Conservation (phyloP, 2,329 filamentous ascomycete genomes). For the Hypoxylon sp. region DNA sequence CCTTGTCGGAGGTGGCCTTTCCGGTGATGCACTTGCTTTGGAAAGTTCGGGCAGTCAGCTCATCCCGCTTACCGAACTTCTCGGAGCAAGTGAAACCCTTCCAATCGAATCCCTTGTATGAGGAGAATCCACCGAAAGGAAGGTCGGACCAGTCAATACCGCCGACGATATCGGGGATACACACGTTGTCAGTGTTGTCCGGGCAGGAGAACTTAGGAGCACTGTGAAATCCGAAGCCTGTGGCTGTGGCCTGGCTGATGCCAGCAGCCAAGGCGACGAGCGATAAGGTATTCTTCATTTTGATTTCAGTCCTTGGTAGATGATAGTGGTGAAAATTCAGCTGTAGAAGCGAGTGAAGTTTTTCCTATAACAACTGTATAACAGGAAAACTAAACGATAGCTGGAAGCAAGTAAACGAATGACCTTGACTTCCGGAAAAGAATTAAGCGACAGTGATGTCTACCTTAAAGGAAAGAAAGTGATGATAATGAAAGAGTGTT, state of each 20-base stretch:
- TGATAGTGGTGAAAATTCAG: constrained; percentile 23
- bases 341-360: constrained; percentile 45
- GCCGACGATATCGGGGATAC: constrained; percentile 75
- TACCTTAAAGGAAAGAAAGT: constrained; percentile 51
- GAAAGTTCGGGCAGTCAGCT: constrained; percentile 65
- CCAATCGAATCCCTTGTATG: constrained; percentile 82
- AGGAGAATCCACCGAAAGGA: constrained; percentile 70
- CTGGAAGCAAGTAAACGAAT: constrained; percentile 69
- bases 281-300: constrained; percentile 67
- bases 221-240: constrained; percentile 50
- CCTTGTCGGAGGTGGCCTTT: constrained; percentile 62
- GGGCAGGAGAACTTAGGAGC: constrained; percentile 74
- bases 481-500: constrained; percentile 49
- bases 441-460: constrained; percentile 53
- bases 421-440: constrained; percentile 64
- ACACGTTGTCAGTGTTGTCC: constrained; percentile 81
- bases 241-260: constrained; percentile 65
- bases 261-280: constrained; percentile 67
- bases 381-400: constrained; percentile 52
- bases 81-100: constrained; percentile 78
- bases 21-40: constrained; percentile 74
- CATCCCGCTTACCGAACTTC: constrained; percentile 70
- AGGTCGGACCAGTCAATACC: constrained; percentile 83
- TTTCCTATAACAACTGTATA: constrained; percentile 47
- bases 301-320: constrained; percentile 48